Conservation (phyloP, 1,284 basidiomycete species). For the Lignosus rhinocerotis region DNA sequence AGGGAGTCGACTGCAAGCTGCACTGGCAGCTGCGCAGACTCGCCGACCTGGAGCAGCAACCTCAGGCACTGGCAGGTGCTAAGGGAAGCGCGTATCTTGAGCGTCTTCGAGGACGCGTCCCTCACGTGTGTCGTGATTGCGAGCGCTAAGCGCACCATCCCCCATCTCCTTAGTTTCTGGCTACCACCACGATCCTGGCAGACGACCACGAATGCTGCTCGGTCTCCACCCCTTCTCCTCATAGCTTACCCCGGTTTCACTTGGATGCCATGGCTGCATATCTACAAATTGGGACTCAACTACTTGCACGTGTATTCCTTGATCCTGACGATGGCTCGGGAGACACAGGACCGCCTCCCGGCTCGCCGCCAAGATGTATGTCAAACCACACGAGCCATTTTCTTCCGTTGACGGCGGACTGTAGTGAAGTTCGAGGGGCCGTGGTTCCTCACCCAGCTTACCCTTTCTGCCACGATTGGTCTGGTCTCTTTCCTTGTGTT, state of each 20-base stretch:
- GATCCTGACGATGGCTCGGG: slow-evolving; percentile 16
- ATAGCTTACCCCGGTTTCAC: background rate
- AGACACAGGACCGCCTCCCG: slow-evolving; percentile 44
- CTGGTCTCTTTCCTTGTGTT: slow-evolving; percentile 83
- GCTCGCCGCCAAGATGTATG: slow-evolving; percentile 58
- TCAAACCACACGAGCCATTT: slow-evolving; percentile 21
- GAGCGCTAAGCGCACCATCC: slow-evolving; percentile 15
- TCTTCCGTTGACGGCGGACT: background rate
- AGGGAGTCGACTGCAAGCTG: too few relatives aligned
- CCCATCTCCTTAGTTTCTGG: background rate
- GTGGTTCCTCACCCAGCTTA: slow-evolving; percentile 91
- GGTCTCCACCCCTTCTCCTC: background rate
- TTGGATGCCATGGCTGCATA: slow-evolving; percentile 5
- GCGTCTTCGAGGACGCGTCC: slow-evolving; percentile 1
- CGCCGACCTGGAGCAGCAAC: too few relatives aligned
- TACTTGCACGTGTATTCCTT: slow-evolving; percentile 10
- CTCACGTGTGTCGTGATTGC: slow-evolving; percentile 21
- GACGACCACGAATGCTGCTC: slow-evolving; percentile 15
- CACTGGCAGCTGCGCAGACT: too few relatives aligned
- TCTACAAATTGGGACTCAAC: slow-evolving; percentile 2
- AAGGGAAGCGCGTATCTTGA: background rate
- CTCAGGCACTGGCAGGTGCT: too few relatives aligned
- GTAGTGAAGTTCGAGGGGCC: slow-evolving; percentile 80
- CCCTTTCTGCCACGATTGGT: slow-evolving; percentile 80
- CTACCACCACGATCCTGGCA: slow-evolving; percentile 4